Base-by-base conservation (phyloP, 768 basidiomycete genomes). In the Calocera viscosa region DNA sequence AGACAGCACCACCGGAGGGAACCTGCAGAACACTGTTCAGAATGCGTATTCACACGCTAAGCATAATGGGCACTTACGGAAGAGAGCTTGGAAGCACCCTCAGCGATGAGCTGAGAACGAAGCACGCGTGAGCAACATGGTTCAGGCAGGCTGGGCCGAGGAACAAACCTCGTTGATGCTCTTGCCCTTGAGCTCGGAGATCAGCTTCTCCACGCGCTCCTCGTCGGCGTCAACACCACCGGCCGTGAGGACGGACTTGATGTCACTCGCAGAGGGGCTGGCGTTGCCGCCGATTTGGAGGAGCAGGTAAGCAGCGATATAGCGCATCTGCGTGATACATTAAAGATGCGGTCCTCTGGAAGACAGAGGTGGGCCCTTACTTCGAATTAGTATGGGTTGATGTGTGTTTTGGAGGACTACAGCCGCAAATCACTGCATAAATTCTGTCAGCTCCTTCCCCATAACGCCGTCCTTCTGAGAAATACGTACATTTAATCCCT, bases 241-340 rank as follows among this genome's bases (percentile, higher is more conserved):
- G 69, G 87, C 81, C 66, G 74, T 78, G 72, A 99, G 87, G 74
- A 98, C 85, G 73, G 86, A 86, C 81, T 86, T 92, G 81, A 99
- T 82, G 76, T 97, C 94, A 53, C 74, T 83, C 66, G 90, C 90
- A 68, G 88, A 86, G 70, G 96, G 94, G 70, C 83, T 84, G 73
- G 86, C 79, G 75, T 97, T 97, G 66, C 96, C 96, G 72, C 93
- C 96, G 76, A 86, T 84, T 78, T 90, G 89, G 80, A 97, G 93
- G 77, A 99, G 92, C 68, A 99, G 86, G 83, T 96, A 98, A 71
- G 93, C 91, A 80, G 93, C 94, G 78, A 97, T 81, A 76, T 93
- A 80, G 79, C 90, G 90, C 91, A 93, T 93, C 88, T 72, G 30
- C 1, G 19, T 2, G 7, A 22, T 10, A 19, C 8, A 60, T 60